Evolutionary conservation across 306 rosid genomes (phyloP).

Genomic region (Cicer judaicum): DNA sequence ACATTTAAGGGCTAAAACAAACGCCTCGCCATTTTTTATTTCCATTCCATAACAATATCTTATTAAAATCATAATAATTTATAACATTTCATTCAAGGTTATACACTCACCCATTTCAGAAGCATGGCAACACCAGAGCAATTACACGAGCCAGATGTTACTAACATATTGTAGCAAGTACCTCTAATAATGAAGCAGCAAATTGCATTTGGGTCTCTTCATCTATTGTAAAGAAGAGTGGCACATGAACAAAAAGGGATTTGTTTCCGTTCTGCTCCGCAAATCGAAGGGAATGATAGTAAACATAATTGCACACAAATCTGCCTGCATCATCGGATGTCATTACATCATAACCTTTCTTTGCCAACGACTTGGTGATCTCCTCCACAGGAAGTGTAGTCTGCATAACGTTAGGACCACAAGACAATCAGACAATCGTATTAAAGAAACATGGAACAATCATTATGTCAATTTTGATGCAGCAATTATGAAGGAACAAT

Average conservation of each 20-base stretch:
- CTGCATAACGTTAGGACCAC: conserved; percentile 52
- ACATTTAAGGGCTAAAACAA: conserved; percentile 41
- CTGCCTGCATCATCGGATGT: conserved; percentile 94
- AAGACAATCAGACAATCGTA: conserved; percentile 23
- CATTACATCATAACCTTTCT: conserved; percentile 81
- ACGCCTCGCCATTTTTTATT: conserved; percentile 40
- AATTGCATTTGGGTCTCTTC: conserved; percentile 90
- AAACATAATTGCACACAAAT: conserved; percentile 94
- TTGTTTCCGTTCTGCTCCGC: conserved; percentile 75
- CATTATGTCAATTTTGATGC: conserved; percentile 1
- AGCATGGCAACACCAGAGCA: conserved; percentile 41
- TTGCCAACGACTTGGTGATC: conserved; percentile 72
- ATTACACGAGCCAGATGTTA: conserved; percentile 36
- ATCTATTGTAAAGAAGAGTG: conserved; percentile 79
- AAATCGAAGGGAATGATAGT: conserved; percentile 90
- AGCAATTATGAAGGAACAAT: not conserved
- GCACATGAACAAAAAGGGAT: conserved; percentile 92
- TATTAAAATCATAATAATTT: conserved; percentile 20
- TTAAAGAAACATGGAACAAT: not conserved
- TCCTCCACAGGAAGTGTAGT: conserved; percentile 83
- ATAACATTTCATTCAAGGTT: conserved; percentile 41
- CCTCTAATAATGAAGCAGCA: conserved; percentile 86
- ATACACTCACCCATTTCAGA: conserved; percentile 47
- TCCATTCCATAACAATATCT: conserved; percentile 41
- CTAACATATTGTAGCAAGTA: conserved; percentile 64